These are phyloP conservation scores for Cryphonectria nitschkei DNA, from an alignment of 2,329 filamentous ascomycete species.

Conservation along the genomic window DNA sequence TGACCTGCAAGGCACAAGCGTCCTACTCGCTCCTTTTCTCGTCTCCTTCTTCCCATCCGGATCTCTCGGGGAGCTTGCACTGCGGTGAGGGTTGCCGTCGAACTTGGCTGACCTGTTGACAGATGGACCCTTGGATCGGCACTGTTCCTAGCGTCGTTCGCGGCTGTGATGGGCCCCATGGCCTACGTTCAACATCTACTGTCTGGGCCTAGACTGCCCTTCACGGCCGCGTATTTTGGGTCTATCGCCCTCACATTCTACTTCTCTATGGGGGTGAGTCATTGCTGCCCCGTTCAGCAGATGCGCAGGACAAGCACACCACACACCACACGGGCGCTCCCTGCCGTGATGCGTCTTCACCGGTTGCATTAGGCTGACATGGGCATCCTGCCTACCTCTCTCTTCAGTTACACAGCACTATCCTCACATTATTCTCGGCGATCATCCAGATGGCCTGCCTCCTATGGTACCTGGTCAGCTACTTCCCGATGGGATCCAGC, in stretches of 20 bases:
- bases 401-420: conserved; percentile 74
- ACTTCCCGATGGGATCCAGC: conserved; percentile 95
- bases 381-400: conserved; percentile 32
- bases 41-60: neutral
- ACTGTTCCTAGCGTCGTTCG: conserved; percentile 90
- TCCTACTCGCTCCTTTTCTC: conserved; percentile 13
- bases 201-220: conserved; percentile 83
- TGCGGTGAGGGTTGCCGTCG: conserved; percentile 3
- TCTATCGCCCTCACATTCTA: conserved; percentile 89
- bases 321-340: neutral
- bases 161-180: conserved; percentile 89
- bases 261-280: conserved; percentile 87
- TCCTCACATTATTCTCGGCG: conserved; percentile 83
- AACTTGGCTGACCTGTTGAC: conserved; percentile 31
- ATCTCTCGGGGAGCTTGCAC: neutral
- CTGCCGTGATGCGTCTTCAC: neutral
- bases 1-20: conserved; percentile 33
- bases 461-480: conserved; percentile 93
- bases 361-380: conserved; percentile 17
- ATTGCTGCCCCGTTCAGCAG: neutral
- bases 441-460: conserved; percentile 83
- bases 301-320: conserved; percentile 4
- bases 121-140: conserved; percentile 95
- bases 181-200: conserved; percentile 82
- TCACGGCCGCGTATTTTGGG: conserved; percentile 93